phyloP scores from a whole-genome alignment of 345 rosid genomes.

The Conringia planisiliqua region DNA sequence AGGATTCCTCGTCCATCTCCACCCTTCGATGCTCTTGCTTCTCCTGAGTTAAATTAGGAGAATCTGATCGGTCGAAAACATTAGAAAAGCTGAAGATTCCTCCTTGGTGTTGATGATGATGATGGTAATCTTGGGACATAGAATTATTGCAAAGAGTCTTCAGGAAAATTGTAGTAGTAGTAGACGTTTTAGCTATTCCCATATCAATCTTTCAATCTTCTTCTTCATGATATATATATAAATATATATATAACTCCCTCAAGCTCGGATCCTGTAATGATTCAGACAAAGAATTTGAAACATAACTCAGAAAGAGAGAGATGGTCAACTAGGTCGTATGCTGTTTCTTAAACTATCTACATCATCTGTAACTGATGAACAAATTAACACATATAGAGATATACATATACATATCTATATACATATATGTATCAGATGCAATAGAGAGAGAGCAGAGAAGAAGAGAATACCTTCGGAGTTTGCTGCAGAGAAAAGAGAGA shows the following conservation, averaged over 20 bases:
- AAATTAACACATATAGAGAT: neutral
- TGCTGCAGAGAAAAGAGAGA: constrained; percentile 44
- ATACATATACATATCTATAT: neutral
- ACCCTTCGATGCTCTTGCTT: constrained; percentile 62
- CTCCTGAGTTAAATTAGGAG: constrained; percentile 38
- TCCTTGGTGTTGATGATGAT: constrained; percentile 48
- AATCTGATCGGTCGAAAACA: constrained; percentile 58
- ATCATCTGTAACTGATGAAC: constrained; percentile 24
- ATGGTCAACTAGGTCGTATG: constrained; percentile 23
- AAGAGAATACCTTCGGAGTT: constrained; percentile 35
- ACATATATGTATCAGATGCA: neutral
- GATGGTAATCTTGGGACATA: constrained; percentile 82
- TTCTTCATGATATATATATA: constrained; percentile 42
- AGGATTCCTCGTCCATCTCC: constrained; percentile 57
- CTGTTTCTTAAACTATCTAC: neutral
- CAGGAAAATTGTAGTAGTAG: constrained; percentile 26
- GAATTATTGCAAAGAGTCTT: constrained; percentile 41
- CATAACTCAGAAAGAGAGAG: constrained; percentile 3
- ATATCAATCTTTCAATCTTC: constrained; percentile 39
- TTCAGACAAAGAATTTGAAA: constrained; percentile 15
- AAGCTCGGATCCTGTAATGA: constrained; percentile 22
- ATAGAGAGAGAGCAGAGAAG: constrained; percentile 1
- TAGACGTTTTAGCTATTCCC: constrained; percentile 63
- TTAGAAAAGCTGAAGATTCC: constrained; percentile 63
- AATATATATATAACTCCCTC: neutral